Conservation (phyloP, 208 protist species). For the Trypanosoma conorhini region DNA sequence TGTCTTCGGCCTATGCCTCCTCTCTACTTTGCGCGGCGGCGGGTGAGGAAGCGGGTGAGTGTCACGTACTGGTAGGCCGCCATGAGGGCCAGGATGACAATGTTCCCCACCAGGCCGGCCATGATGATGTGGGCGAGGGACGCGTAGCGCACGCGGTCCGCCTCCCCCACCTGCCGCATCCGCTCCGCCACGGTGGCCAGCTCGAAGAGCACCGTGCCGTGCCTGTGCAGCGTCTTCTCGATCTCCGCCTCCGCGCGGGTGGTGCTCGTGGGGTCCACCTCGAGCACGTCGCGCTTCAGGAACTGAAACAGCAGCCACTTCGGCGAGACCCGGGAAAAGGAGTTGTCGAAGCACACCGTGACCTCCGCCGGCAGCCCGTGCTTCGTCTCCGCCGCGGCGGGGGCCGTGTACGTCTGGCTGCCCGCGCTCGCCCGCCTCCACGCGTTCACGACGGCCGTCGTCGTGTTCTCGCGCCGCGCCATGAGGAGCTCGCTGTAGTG, state of each 20-base stretch:
- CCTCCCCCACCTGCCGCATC: slow-evolving; percentile 44
- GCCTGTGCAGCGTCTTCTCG: slow-evolving; percentile 53
- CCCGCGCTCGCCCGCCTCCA: slow-evolving; percentile 61
- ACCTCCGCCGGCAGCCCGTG: slow-evolving; percentile 69
- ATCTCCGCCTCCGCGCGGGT: slow-evolving; percentile 36
- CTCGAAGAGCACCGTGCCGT: slow-evolving; percentile 51
- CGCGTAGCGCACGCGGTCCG: slow-evolving; percentile 51
- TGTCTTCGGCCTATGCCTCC: not conserved
- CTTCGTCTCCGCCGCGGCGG: slow-evolving; percentile 41
- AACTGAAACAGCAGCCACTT: slow-evolving; percentile 70
- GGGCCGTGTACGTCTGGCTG: slow-evolving; percentile 65
- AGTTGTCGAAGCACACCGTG: slow-evolving; percentile 72
- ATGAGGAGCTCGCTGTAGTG: slow-evolving; percentile 48
- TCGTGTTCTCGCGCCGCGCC: slow-evolving; percentile 35
- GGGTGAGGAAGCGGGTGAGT: slow-evolving; percentile 54
- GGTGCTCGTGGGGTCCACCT: slow-evolving; percentile 38
- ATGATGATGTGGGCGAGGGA: slow-evolving; percentile 44
- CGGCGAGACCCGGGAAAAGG: slow-evolving; percentile 54
- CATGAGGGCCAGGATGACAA: slow-evolving; percentile 55
- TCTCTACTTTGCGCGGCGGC: not conserved
- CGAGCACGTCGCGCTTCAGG: slow-evolving; percentile 52
- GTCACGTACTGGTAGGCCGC: slow-evolving; percentile 51
- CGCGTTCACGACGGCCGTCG: slow-evolving; percentile 40
- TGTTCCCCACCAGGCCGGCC: slow-evolving; percentile 45
- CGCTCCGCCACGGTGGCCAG: slow-evolving; percentile 42